Conservation (phyloP, 768 basidiomycete genomes). For the Pleurotus giganteus region DNA sequence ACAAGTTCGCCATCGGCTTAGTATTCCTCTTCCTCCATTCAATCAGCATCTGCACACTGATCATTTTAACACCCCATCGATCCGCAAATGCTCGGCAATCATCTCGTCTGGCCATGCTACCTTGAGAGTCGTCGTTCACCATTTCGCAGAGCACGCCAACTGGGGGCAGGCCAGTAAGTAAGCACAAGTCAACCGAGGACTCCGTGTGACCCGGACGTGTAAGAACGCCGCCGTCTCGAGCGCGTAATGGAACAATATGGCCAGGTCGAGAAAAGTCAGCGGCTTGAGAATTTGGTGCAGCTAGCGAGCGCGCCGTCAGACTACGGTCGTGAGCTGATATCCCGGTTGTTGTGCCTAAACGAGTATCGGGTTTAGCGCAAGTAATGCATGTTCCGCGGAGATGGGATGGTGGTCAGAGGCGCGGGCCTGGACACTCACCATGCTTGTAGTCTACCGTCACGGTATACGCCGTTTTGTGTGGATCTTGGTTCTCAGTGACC, state of each 20-base stretch:
- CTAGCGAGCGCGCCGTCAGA: slow-evolving; percentile 81
- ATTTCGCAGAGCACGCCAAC: slow-evolving; percentile 93
- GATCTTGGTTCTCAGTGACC: slow-evolving; percentile 88
- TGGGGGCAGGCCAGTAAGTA: slow-evolving; percentile 61
- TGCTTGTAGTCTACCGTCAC: slow-evolving; percentile 92
- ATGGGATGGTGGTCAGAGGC: slow-evolving; percentile 10
- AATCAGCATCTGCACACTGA: slow-evolving; percentile 85
- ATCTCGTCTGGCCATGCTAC: slow-evolving; percentile 93
- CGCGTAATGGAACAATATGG: slow-evolving; percentile 92
- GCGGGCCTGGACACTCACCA: slow-evolving; percentile 51
- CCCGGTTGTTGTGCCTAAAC: slow-evolving; percentile 84
- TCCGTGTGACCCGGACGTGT: slow-evolving; percentile 95
- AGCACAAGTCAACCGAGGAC: slow-evolving; percentile 83
- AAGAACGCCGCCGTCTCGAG: slow-evolving; percentile 80
- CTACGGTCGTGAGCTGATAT: slow-evolving; percentile 96
- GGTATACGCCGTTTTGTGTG: slow-evolving; percentile 92
- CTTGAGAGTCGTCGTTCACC: slow-evolving; percentile 86
- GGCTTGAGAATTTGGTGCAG: slow-evolving; percentile 50
- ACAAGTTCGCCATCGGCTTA: background rate
- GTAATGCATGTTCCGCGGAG: slow-evolving; percentile 5
- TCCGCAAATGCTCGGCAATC: slow-evolving; percentile 92
- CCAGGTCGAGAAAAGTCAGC: slow-evolving; percentile 89
- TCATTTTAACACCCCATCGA: slow-evolving; percentile 88
- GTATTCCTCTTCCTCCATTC: slow-evolving; percentile 38
- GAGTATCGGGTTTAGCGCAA: background rate